Base-by-base conservation (phyloP, 768 basidiomycete species). In the Trametes cingulata region DNA sequence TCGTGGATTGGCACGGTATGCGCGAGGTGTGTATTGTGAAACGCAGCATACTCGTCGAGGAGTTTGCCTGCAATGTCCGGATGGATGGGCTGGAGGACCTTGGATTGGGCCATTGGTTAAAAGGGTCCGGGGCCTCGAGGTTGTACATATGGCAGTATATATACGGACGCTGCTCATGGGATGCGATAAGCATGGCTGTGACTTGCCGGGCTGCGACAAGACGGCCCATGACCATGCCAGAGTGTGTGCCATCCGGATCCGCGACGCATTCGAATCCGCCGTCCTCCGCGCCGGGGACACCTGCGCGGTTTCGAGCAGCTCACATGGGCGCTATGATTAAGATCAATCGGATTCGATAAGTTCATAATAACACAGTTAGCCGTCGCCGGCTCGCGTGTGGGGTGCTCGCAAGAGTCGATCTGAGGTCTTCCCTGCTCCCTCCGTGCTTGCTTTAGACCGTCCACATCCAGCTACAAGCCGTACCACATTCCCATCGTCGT, bases 11-110 rank as follows among this genome's bases (percentile, higher is more conserved):
- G 79, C 1, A 76, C 74, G 37, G 82, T 65, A 64, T 83, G 71
- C 1, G 76, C 69, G 15, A 88, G 65, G 43, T 79, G 66, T 20
- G 72, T 67, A 63, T 83, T 84, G 70, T 89, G 85, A 69, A 86
- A 88, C 17, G 75, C 77, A 42, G 83, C 72, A 65, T 89, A 91
- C 71, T 89, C 84, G 15, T 86, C 82, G 68, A 88, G 86, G 51
- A 91, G 79, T 48, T 76, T 79, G 1, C 75, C 66, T 17, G 85
- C 69, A 61, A 90, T 75, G 1, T 82, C 82, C 12, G 86, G 83
- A 63, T 90, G 81, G n/a, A 91, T 75, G 24, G 86, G 85, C 61
- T 86, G 80, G 54, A 65, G 63, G 40, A 75, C 47, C 42, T 53
- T 58, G 48, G 54, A 56, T 24, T 64, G 64, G 42, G 64, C 45